phyloP scores from a whole-genome alignment of 768 basidiomycete species.

The Tricholoma matsutake region DNA sequence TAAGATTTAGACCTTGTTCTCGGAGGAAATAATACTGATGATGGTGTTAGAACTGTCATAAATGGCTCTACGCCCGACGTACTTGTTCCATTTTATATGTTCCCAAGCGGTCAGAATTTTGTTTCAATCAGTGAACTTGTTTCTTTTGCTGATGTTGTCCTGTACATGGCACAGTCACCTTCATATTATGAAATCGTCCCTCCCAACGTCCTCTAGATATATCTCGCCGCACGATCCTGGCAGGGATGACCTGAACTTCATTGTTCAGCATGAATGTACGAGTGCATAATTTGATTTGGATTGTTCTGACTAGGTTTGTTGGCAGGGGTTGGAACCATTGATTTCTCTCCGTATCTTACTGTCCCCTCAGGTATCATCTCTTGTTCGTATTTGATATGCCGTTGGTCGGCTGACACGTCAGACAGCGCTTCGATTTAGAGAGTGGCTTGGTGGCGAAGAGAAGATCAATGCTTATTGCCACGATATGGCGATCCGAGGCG shows the following conservation, averaged over 20 bases:
- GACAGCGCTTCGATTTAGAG: conserved; percentile 72
- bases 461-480: conserved; percentile 76
- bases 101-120: conserved; percentile 42
- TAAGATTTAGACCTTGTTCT: conserved; percentile 29
- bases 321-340: conserved; percentile 58
- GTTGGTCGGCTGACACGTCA: not conserved
- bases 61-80: conserved; percentile 78
- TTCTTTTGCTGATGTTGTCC: not conserved
- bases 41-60: conserved; percentile 66
- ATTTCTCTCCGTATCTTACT: conserved; percentile 48
- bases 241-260: conserved; percentile 34
- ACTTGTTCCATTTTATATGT: conserved; percentile 74
- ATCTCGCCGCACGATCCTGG: conserved; percentile 34
- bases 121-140: no score
- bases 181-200: conserved; percentile 53
- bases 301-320: not conserved
- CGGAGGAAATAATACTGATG: not conserved
- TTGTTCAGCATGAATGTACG: conserved; percentile 41
- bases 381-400: not conserved
- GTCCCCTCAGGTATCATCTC: conserved; percentile 42
- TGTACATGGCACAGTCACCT: conserved; percentile 50
- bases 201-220: conserved; percentile 58
- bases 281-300: not conserved
- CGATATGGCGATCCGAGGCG: conserved; percentile 65
- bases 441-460: conserved; percentile 78